A percentile compares a stretch with the other conserved stretches of the same genome.
Conservation (phyloP, 495 filamentous ascomycete genomes). For the Elaphomyces granulatus region DNA sequence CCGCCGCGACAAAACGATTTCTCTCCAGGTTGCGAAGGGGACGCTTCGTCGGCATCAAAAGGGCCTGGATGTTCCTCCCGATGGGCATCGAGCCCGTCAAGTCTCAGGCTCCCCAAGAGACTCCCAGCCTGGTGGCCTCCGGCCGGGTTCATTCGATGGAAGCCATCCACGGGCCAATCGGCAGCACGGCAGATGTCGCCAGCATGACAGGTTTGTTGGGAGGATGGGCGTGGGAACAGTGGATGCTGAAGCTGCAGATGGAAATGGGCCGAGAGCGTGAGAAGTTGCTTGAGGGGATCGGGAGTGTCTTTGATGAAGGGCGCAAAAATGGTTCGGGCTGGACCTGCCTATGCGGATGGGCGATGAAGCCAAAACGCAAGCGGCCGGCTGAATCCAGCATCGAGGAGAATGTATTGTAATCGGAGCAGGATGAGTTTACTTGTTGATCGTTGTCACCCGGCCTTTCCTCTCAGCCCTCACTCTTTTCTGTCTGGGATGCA, state of each 20-base stretch:
- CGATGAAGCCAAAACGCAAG: slow-evolving; percentile 57
- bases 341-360: slow-evolving; percentile 75
- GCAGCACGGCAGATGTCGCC: slow-evolving; percentile 58
- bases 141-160: slow-evolving; percentile 34
- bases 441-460: background rate
- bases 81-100: slow-evolving; percentile 52
- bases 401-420: too few relatives aligned
- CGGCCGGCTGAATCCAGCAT: slow-evolving; percentile 5
- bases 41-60: slow-evolving; percentile 65
- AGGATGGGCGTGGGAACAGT: slow-evolving; percentile 90
- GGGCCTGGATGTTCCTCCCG: slow-evolving; percentile 81
- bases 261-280: slow-evolving; percentile 61
- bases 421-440: background rate
- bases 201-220: slow-evolving; percentile 69
- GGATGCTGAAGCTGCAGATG: slow-evolving; percentile 73
- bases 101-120: slow-evolving; percentile 30
- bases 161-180: slow-evolving; percentile 53
- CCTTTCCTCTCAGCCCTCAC: background rate
- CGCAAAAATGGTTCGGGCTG: slow-evolving; percentile 66
- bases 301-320: slow-evolving; percentile 71
- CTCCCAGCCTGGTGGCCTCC: slow-evolving; percentile 26
- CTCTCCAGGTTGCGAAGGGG: slow-evolving; percentile 55
- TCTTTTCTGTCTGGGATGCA: background rate
- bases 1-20: slow-evolving; percentile 64
- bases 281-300: slow-evolving; percentile 60